These are phyloP conservation scores for Quercus dentata DNA, from an alignment of 306 rosid genomes.

Conservation along the genomic window DNA sequence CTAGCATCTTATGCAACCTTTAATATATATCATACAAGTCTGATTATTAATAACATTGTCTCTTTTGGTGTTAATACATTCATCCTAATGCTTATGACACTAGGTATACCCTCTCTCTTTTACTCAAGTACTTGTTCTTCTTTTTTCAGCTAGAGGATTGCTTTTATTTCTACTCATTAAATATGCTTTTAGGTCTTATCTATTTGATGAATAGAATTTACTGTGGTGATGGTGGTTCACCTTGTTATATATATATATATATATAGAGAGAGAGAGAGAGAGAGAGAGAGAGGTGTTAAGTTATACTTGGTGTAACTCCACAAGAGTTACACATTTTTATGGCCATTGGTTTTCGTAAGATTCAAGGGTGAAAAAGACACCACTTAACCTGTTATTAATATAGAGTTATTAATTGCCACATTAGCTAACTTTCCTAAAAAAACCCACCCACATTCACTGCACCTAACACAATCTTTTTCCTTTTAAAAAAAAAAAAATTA, in stretches of 20 bases:
- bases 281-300: no score
- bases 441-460: no score
- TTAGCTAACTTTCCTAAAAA: no score
- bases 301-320: no score
- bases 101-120: neutral
- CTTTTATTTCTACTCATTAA: neutral
- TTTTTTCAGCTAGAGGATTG: neutral
- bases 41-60: neutral
- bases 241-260: neutral
- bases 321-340: no score
- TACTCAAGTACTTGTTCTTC: neutral
- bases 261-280: no score
- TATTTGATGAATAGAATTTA: neutral
- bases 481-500: no score
- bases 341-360: no score
- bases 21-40: neutral
- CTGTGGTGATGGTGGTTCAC: neutral
- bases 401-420: no score
- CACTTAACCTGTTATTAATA: no score
- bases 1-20: neutral
- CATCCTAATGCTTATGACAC: neutral
- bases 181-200: constrained; percentile 3
- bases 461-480: no score
- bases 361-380: no score
- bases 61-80: neutral